Base-by-base conservation (phyloP, 352 stramenopile species). In the Elongisporangium prolatum region DNA sequence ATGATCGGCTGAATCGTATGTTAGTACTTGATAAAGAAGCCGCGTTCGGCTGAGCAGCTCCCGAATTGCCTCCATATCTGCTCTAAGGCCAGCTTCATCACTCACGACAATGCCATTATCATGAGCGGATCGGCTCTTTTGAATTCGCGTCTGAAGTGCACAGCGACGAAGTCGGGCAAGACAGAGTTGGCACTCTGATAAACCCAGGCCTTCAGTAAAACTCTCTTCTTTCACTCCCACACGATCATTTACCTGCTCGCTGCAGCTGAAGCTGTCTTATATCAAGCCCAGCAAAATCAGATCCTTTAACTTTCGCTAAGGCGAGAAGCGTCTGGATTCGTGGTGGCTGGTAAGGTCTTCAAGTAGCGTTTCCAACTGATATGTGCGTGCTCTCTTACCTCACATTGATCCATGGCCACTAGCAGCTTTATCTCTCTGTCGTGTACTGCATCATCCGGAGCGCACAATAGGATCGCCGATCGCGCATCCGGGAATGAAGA, bases 251-350 rank as follows among this genome's bases (percentile, higher is more conserved):
- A 75, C 74, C 71, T 77, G 72, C 72, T 21, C 77, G 68, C 17
- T 65, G 60, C 3, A 88, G 66, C 28, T 74, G 21, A 24, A 86
- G 50, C 57, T 78, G 64, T 9, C 54, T 55, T 10, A 63, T 53
- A 34, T 72, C 64, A 18, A 89, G 56, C 21, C 67, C 78, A 13
- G 50, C 69, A 61, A 88, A 89, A 53, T 89, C 73, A 1, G 69
- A 56, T n/a, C 75, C 74, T 5, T 65, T 74, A 0, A 56, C 61
- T 40, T 60, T 56, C 1, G 65, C 59, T 14, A 80, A 68, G 14
- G 61, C 54, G 1, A 85, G 56, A n/a, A 84, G 48, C 2, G 75
- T 58, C 72, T 81, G 48, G 20, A 50, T 4, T 14, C 51, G 34
- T 44, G 11, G 34, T 44, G 10, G 3, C 7, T 40, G n/a, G 8